These are phyloP conservation scores for Geotrichum bryndzae DNA, from an alignment of 1,139 yeast species.

Conservation along the genomic window DNA sequence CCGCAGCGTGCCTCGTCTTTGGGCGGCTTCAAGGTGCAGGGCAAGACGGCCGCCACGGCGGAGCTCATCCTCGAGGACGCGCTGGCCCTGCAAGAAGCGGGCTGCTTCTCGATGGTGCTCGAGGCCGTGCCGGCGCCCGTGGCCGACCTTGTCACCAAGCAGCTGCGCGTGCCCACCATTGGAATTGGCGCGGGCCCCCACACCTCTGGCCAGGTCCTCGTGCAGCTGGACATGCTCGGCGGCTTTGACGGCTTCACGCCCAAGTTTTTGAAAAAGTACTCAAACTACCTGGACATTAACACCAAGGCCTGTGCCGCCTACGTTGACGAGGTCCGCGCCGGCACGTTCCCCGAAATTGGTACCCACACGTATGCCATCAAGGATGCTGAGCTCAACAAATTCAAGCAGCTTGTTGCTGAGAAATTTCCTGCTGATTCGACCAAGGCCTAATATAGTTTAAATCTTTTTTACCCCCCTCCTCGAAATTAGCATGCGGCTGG, in stretches of 20 bases:
- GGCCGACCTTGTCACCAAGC: conserved; percentile 58
- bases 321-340: conserved; percentile 49
- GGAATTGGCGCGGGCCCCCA: conserved; percentile 93
- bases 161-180: conserved; percentile 68
- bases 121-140: conserved; percentile 82
- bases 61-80: conserved; percentile 62
- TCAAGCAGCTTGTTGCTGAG: conserved; percentile 32
- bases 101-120: conserved; percentile 67
- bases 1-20: conserved; percentile 77
- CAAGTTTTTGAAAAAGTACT: conserved; percentile 72
- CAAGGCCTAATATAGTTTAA: no score
- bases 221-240: conserved; percentile 78
- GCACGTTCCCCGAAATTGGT: conserved; percentile 51
- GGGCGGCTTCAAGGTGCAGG: conserved; percentile 90
- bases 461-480: neutral
- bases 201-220: conserved; percentile 87
- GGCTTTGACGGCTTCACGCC: conserved; percentile 52
- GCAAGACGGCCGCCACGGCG: conserved; percentile 53
- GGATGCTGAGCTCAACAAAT: conserved; percentile 53
- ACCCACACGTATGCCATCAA: conserved; percentile 70
- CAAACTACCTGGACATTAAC: conserved; percentile 47
- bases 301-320: conserved; percentile 51
- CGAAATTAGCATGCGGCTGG: neutral
- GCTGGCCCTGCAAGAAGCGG: conserved; percentile 61
- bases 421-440: neutral